A percentile compares a stretch with the other conserved stretches of the same genome.
Conservation (phyloP, 1,139 yeast species). For the Tardiomyces depauwii region DNA sequence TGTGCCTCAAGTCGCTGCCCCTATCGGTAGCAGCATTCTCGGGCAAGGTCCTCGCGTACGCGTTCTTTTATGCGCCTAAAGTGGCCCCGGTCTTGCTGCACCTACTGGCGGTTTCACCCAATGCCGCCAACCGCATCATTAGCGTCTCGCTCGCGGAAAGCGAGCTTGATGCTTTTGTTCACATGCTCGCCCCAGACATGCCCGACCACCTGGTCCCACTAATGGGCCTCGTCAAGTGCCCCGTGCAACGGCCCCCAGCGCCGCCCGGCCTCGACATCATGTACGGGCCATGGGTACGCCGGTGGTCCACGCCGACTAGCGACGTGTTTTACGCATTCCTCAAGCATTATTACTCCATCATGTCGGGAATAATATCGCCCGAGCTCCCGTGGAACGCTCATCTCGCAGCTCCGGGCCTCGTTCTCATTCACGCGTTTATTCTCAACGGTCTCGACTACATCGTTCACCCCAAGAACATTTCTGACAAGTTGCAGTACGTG, state of each 20-base stretch:
- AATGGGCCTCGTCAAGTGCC: conserved; percentile 13
- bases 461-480: conserved; percentile 13
- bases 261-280: conserved; percentile 54
- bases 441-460: conserved; percentile 23
- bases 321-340: conserved; percentile 61
- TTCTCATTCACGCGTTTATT: conserved; percentile 23
- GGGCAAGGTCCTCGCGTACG: conserved; percentile 66
- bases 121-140: conserved; percentile 24
- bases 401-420: conserved; percentile 27
- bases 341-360: conserved; percentile 45
- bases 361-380: conserved; percentile 17
- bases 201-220: conserved; percentile 18
- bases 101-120: conserved; percentile 41
- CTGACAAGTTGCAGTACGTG: background rate
- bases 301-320: conserved; percentile 46
- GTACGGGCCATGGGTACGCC: conserved; percentile 55
- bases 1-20: conserved; percentile 45
- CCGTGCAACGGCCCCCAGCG: conserved; percentile 35
- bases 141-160: conserved; percentile 10
- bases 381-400: conserved; percentile 17
- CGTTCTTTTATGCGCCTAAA: conserved; percentile 49
- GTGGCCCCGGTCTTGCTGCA: conserved; percentile 54
- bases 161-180: conserved; percentile 9
- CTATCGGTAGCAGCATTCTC: conserved; percentile 57
- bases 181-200: conserved; percentile 12